A percentile compares a stretch with the other conserved stretches of the same genome.
Evolutionary conservation across 129 eudicot genomes (phyloP).

Genomic region (Gnaphalium uliginosum): DNA sequence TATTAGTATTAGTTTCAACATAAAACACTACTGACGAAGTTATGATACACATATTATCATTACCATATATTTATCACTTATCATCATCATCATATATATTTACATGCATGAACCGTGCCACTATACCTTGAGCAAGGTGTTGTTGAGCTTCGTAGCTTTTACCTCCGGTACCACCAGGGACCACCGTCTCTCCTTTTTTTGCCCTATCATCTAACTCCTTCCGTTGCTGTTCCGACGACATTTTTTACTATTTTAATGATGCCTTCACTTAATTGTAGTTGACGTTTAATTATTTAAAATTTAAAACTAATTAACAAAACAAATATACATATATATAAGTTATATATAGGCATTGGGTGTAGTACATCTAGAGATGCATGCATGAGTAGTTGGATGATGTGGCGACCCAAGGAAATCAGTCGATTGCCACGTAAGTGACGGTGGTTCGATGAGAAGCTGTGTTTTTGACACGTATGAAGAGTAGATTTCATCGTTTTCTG

Average conservation of each 20-base stretch:
- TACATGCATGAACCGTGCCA: too few species aligned
- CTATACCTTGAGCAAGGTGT: constrained; percentile 47
- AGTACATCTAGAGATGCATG: not conserved
- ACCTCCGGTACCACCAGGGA: constrained; percentile 50
- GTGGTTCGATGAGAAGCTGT: constrained; percentile 23
- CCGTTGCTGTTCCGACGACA: constrained; percentile 39
- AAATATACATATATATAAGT: not conserved
- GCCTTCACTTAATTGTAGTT: too few species aligned
- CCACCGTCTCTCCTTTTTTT: constrained; percentile 45
- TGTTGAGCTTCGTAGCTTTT: constrained; percentile 49
- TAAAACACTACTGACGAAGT: too few species aligned
- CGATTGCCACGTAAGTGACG: constrained; percentile 22
- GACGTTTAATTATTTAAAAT: not conserved
- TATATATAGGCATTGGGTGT: not conserved
- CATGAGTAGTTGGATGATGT: constrained; percentile 11
- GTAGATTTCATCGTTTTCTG: not conserved
- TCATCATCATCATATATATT: too few species aligned
- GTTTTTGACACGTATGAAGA: constrained; percentile 29
- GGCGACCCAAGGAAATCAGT: constrained; percentile 2
- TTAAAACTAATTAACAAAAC: not conserved
- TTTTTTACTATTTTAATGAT: not conserved
- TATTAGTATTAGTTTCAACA: not conserved
- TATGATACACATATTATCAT: too few species aligned
- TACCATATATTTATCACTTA: too few species aligned
- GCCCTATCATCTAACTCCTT: constrained; percentile 44